Base-by-base conservation (phyloP, 192 early-diverging fungal species). In the Backusella luteola region DNA sequence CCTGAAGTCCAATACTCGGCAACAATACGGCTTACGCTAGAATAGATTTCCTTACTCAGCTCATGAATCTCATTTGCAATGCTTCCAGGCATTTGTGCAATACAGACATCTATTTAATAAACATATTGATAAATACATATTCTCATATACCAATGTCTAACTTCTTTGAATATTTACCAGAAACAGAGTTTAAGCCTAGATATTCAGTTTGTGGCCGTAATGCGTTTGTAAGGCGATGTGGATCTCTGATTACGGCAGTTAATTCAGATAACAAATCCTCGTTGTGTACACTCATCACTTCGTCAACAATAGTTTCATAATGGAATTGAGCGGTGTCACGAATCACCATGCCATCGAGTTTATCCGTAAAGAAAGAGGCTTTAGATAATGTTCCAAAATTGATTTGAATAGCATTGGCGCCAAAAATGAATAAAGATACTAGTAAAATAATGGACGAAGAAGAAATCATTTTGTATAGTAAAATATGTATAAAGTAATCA, bases 21-120 rank as follows among this genome's bases (percentile, higher is more conserved):
- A 26, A 71, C 70, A 12, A 49, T 26, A 9, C 39, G 39, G 21
- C 42, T 29, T 19, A 71, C 23, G 8, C 42, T 26, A 14, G 44
- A 44, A 41, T 71, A 71, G 26, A 71, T 49, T 49, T 71, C 39
- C 14, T 49, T 71, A 42, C 70, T 71, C 12, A 71, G 44, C 26
- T 71, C 42, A 44, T 71, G 70, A 34, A 71, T 71, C 3, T 71
- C 39, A 49, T 71, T 71, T 17, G 70, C 70, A 49, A 71, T 71
- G 26, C 41, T 71, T 32, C 70, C 70, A 29, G 70, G 70, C 70
- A 71, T 71, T 49, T 71, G 70, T 71, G 29, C 70, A 49, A 71
- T 29, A 32, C 70, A 71, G 19, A 71, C 29, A 71, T 71, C 70
- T 71, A 15, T 44, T 41, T 12, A 23, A 15, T 23, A 23, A 39